Percentiles rank a stretch among this genome's conserved stretches.
phyloP scores from a whole-genome alignment of 805 yeast species.

The Ogataea henricii region DNA sequence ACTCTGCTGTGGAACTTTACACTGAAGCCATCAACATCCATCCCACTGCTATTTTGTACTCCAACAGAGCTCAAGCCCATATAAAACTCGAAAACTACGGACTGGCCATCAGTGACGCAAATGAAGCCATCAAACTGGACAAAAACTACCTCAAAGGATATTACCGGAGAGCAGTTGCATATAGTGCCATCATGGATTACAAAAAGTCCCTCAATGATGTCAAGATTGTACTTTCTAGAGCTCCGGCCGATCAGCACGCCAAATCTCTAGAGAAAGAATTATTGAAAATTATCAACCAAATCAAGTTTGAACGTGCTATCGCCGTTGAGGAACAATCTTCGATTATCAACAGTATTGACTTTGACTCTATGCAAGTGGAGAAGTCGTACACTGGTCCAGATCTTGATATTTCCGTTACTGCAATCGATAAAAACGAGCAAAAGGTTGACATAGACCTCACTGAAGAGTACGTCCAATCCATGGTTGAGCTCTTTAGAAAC shows the following conservation, averaged over 20 bases:
- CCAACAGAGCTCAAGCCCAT: slow-evolving; percentile 90
- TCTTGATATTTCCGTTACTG: slow-evolving; percentile 44
- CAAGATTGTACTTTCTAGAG: slow-evolving; percentile 55
- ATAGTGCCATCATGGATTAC: slow-evolving; percentile 73
- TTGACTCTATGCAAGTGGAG: slow-evolving; percentile 50
- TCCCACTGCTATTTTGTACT: slow-evolving; percentile 63
- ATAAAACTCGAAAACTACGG: slow-evolving; percentile 87
- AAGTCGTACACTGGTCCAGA: slow-evolving; percentile 60
- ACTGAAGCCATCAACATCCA: slow-evolving; percentile 73
- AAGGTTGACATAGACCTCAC: slow-evolving; percentile 43
- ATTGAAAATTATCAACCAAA: slow-evolving; percentile 62
- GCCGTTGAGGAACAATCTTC: slow-evolving; percentile 62
- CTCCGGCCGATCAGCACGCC: slow-evolving; percentile 74
- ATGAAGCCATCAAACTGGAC: slow-evolving; percentile 67
- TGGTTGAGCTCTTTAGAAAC: slow-evolving; percentile 70
- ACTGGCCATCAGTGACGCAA: slow-evolving; percentile 77
- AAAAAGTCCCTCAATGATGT: slow-evolving; percentile 74
- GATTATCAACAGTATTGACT: slow-evolving; percentile 50
- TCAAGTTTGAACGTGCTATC: slow-evolving; percentile 86
- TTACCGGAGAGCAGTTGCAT: slow-evolving; percentile 83
- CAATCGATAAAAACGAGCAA: slow-evolving; percentile 29
- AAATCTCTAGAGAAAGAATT: slow-evolving; percentile 62
- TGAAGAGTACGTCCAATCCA: slow-evolving; percentile 58
- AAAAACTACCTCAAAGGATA: slow-evolving; percentile 73
- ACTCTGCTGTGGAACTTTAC: slow-evolving; percentile 68